A percentile compares a stretch with the other conserved stretches of the same genome.
phyloP scores from a whole-genome alignment of 352 stramenopile genomes.

The Globisporangium nagaii region DNA sequence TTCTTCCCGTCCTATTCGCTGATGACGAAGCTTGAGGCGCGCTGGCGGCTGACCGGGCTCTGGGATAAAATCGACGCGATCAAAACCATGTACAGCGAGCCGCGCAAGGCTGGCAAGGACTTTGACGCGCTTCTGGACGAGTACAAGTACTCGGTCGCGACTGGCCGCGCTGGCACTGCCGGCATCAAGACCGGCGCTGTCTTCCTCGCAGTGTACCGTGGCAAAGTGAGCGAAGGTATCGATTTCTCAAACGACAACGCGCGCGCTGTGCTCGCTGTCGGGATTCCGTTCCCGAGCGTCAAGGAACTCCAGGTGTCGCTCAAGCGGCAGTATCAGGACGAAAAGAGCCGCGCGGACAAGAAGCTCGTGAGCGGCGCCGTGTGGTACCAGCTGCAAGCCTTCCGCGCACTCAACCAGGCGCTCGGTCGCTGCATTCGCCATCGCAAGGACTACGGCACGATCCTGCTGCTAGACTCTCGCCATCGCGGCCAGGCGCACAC shows the following conservation, averaged over 20 bases:
- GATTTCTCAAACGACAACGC: slow-evolving; percentile 98
- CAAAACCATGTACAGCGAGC: slow-evolving; percentile 67
- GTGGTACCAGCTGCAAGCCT: slow-evolving; percentile 98
- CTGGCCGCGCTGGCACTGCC: slow-evolving; percentile 1
- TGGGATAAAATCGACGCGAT: slow-evolving; percentile 50
- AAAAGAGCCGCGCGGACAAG: slow-evolving; percentile 56
- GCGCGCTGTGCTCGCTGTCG: slow-evolving; percentile 95
- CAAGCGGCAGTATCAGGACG: slow-evolving; percentile 80
- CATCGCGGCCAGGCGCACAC: slow-evolving; percentile 60
- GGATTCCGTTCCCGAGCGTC: slow-evolving; percentile 96
- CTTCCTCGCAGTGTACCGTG: slow-evolving; percentile 97
- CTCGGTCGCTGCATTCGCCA: slow-evolving; percentile 98
- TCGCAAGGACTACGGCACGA: slow-evolving; percentile 94
- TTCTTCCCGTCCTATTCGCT: slow-evolving; percentile 85
- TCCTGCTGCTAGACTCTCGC: slow-evolving; percentile 94
- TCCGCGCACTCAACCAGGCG: slow-evolving; percentile 98
- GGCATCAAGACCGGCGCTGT: slow-evolving; percentile 77
- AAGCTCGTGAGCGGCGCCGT: slow-evolving; percentile 60
- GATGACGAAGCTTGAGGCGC: slow-evolving; percentile 58
- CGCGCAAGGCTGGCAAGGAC: slow-evolving; percentile 69
- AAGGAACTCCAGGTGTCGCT: slow-evolving; percentile 89
- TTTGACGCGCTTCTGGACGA: slow-evolving; percentile 75
- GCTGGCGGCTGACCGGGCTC: slow-evolving; percentile 68
- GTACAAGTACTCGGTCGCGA: slow-evolving; percentile 55
- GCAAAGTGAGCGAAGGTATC: slow-evolving; percentile 98